Base-by-base conservation (phyloP, 1,139 yeast species). In the Sugiyamaella sp. region DNA sequence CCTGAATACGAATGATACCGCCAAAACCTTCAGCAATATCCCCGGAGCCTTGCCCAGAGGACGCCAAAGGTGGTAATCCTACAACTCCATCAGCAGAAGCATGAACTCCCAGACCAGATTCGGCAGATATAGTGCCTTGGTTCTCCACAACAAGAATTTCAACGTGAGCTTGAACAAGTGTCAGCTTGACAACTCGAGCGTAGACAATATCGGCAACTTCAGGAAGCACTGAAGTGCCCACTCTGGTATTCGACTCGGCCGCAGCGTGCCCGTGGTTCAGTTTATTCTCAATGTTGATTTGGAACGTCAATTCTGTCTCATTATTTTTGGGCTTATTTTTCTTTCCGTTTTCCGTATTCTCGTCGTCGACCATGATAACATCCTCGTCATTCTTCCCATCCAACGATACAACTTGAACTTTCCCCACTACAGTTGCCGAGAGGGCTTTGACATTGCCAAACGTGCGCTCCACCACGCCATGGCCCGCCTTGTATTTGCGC, bases 11-110 rank as follows among this genome's bases (percentile, higher is more conserved):
- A 46, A 95, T 86, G 10, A 91, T 78, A 0, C 96, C 99, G 62
- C 88, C 89, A 73, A 89, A 93, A 25, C 89, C 89, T 66, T 93
- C 99, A 1, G 97, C 97, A 41, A 88, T 72, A 63, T 89, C 96
- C 42, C 76, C 73, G 4, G 75, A 70, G 2, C 86, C 73, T 55
- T 71, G 74, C 25, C 74, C 73, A 19, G 73, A 66, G 16, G 44
- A 33, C 42, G 73, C 67, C 61, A 24, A 74, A 73, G 53, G 73
- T 60, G 42, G 60, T 46, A 50, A 55, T 43, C 66, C 68, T 1
- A 65, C 66, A 3, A 65, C 53, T 2, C 67, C 67, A n/a, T 59
- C 60, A 5, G 62, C 68, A 29, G 74, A 73, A 0, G 89, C 90
- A 61, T 80, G 81, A 45, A 82, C 73, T 0, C 91, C 91, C 2